phyloP scores from a whole-genome alignment of 192 early-diverging fungal species.

The Coemansia javaensis region DNA sequence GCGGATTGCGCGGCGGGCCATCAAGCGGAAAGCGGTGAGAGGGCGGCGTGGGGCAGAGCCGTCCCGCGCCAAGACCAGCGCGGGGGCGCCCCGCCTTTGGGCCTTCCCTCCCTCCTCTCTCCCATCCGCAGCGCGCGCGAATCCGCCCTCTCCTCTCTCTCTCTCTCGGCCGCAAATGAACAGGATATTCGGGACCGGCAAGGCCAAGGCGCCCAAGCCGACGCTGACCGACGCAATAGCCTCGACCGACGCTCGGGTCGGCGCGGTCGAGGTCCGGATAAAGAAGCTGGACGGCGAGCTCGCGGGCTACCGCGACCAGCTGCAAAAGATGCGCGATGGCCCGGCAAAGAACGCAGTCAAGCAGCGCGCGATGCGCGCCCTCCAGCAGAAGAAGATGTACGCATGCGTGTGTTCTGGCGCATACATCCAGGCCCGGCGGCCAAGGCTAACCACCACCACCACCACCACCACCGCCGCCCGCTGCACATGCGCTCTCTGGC shows the following conservation, averaged over 20 bases:
- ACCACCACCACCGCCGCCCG: too few relatives aligned
- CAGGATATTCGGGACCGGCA: constrained; percentile 86
- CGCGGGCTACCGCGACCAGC: constrained; percentile 84
- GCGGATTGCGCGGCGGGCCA: too few relatives aligned
- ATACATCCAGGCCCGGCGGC: background rate
- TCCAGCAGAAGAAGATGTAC: constrained; percentile 92
- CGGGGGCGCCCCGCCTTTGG: too few relatives aligned
- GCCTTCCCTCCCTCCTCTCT: too few relatives aligned
- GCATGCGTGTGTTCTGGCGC: too few relatives aligned
- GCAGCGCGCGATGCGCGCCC: constrained; percentile 80
- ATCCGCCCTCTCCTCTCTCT: background rate
- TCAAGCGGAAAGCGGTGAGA: too few relatives aligned
- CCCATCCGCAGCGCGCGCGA: too few relatives aligned
- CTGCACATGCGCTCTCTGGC: too few relatives aligned
- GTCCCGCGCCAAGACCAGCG: too few relatives aligned
- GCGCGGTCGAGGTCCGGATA: constrained; percentile 90
- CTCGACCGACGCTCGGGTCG: constrained; percentile 77
- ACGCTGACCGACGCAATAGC: constrained; percentile 84
- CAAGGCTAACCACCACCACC: too few relatives aligned
- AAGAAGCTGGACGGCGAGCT: constrained; percentile 91
- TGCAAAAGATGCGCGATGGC: constrained; percentile 89
- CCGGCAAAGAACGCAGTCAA: constrained; percentile 89
- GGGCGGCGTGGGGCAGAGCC: too few relatives aligned
- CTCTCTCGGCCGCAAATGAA: constrained; percentile 57
- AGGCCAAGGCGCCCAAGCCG: constrained; percentile 76